Evolutionary conservation across 805 yeast species (phyloP).

Genomic region (Barnettozyma wickerhamii): DNA sequence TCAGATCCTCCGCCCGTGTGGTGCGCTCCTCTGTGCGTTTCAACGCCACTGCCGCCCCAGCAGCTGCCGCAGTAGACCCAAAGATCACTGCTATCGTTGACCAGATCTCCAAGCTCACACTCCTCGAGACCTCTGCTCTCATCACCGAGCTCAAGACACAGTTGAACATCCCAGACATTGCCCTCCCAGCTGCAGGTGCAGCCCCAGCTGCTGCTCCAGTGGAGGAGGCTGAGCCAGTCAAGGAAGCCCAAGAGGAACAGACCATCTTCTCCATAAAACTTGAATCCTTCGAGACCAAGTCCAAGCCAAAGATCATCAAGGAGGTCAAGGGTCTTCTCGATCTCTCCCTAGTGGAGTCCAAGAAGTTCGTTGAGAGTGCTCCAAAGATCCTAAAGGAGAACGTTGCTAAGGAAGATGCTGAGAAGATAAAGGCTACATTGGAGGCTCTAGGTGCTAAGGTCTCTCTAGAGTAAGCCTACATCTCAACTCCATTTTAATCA

Average conservation of each 20-base stretch:
- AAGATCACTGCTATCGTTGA: conserved; percentile 86
- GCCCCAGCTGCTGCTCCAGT: conserved; percentile 60
- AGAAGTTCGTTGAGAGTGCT: conserved; percentile 96
- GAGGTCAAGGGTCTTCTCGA: conserved; percentile 93
- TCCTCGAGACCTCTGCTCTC: conserved; percentile 87
- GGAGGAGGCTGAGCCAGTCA: conserved; percentile 68
- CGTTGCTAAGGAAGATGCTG: conserved; percentile 96
- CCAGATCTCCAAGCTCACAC: conserved; percentile 84
- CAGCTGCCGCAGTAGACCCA: conserved; percentile 70
- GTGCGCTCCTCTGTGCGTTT: conserved; percentile 27
- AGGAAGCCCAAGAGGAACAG: conserved; percentile 83
- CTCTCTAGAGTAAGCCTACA: conserved; percentile 58
- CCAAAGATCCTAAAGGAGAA: conserved; percentile 95
- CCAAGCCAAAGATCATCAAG: conserved; percentile 96
- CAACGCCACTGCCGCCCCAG: conserved; percentile 49
- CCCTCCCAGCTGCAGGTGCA: conserved; percentile 71
- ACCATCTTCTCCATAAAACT: conserved; percentile 89
- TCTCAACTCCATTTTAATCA: not conserved
- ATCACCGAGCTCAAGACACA: conserved; percentile 74
- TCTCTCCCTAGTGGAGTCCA: conserved; percentile 90
- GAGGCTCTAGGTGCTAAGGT: conserved; percentile 96
- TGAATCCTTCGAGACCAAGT: conserved; percentile 89
- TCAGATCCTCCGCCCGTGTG: conserved; percentile 15
- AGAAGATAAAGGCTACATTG: conserved; percentile 86
- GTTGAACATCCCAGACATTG: conserved; percentile 90